Conservation (phyloP, 1,139 yeast species). For the Hemisphaericaspora xylanilytica region DNA sequence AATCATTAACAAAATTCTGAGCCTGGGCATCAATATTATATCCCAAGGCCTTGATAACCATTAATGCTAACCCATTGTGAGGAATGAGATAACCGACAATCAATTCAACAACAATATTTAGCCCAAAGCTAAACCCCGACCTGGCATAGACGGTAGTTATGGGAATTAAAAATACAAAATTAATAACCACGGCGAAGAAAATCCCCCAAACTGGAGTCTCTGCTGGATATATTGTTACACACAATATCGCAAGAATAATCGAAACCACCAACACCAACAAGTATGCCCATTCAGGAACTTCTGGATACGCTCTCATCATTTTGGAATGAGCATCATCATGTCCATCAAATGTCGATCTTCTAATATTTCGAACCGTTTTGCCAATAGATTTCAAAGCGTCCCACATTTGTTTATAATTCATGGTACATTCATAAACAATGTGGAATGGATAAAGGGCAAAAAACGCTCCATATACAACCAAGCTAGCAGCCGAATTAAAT, state of each 20-base stretch:
- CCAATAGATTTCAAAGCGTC: constrained; percentile 14
- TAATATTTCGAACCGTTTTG: constrained; percentile 10
- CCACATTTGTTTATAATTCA: constrained; percentile 24
- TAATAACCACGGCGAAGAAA: constrained; percentile 55
- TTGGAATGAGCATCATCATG: constrained; percentile 52
- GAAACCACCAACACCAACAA: constrained; percentile 46
- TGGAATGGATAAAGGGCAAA: constrained; percentile 59
- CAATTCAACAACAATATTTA: constrained; percentile 59
- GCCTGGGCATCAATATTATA: constrained; percentile 60
- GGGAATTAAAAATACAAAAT: constrained; percentile 55
- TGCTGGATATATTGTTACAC: constrained; percentile 46
- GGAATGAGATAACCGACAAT: constrained; percentile 63
- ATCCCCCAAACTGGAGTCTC: constrained; percentile 58
- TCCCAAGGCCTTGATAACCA: constrained; percentile 58
- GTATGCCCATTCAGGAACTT: constrained; percentile 66
- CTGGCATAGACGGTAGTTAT: constrained; percentile 48
- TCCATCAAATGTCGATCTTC: constrained; percentile 17
- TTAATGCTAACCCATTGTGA: constrained; percentile 58
- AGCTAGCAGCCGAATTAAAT: constrained; percentile 37
- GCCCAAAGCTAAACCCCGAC: constrained; percentile 50
- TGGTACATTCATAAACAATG: constrained; percentile 42
- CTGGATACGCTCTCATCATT: constrained; percentile 55
- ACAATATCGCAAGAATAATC: constrained; percentile 47
- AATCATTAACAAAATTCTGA: constrained; percentile 49
- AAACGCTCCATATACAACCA: constrained; percentile 54